Evolutionary conservation across 176 grass and related monocot genomes (phyloP).

Genomic region (Cenchrus americanus): DNA sequence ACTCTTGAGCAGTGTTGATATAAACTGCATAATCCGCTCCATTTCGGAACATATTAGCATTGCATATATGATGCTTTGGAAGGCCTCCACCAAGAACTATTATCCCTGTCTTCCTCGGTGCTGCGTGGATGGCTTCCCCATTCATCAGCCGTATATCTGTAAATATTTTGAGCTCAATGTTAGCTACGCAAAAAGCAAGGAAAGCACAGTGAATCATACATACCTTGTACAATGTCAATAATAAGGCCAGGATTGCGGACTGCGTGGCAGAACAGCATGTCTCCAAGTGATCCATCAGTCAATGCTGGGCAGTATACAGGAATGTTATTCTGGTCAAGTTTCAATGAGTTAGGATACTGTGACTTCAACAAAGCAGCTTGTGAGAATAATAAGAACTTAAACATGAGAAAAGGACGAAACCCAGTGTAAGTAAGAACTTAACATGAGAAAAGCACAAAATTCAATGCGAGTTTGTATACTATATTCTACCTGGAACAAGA

Average conservation of each 20-base stretch:
- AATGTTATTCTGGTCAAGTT: slow-evolving; percentile 71
- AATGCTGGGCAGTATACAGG: slow-evolving; percentile 86
- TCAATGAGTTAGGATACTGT: slow-evolving; percentile 25
- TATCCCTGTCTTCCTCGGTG: slow-evolving; percentile 78
- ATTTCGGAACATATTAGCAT: slow-evolving; percentile 98
- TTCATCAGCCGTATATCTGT: slow-evolving; percentile 90
- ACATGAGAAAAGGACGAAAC: neutral
- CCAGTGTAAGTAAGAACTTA: neutral
- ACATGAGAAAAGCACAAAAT: neutral
- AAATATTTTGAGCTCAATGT: neutral
- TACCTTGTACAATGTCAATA: slow-evolving; percentile 98
- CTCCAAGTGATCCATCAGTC: slow-evolving; percentile 97
- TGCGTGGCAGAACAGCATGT: slow-evolving; percentile 95
- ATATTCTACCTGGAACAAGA: neutral
- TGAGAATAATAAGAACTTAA: slow-evolving; percentile 13
- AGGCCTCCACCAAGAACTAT: slow-evolving; percentile 91
- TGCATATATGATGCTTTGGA: slow-evolving; percentile 96
- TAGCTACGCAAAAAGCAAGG: slow-evolving; percentile 16
- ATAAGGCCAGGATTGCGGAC: slow-evolving; percentile 85
- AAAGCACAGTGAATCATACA: slow-evolving; percentile 37
- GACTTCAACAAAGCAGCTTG: neutral
- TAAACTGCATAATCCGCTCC: slow-evolving; percentile 95
- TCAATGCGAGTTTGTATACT: neutral
- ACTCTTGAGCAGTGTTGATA: slow-evolving; percentile 95
- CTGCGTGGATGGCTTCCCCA: slow-evolving; percentile 87